These are phyloP conservation scores for Pelargonium exstipulatum DNA, from an alignment of 441 rosid species.

Conservation along the genomic window DNA sequence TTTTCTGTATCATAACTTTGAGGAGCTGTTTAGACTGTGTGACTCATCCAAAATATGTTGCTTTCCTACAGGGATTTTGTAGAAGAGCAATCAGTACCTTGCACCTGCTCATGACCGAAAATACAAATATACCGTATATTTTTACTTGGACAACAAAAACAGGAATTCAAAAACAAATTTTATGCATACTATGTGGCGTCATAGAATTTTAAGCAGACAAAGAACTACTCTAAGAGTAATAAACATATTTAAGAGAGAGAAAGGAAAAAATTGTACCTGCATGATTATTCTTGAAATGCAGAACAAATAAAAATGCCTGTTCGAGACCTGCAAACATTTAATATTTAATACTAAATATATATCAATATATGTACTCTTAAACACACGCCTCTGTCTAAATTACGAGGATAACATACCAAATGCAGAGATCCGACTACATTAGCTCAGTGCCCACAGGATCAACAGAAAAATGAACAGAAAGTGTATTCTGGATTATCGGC, in stretches of 20 bases:
- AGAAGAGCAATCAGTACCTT: not conserved
- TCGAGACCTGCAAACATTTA: not conserved
- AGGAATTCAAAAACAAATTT: not conserved
- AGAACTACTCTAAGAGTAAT: no score
- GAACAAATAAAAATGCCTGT: not conserved
- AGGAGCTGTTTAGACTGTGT: conserved; percentile 13
- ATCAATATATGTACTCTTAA: conserved; percentile 7
- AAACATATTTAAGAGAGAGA: not conserved
- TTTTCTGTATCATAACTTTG: conserved; percentile 18
- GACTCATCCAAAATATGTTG: conserved; percentile 10
- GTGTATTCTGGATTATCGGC: conserved; percentile 38
- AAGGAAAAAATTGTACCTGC: not conserved
- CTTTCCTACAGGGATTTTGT: not conserved
- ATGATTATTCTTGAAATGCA: conserved; percentile 8
- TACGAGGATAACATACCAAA: conserved; percentile 10
- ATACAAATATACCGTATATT: not conserved
- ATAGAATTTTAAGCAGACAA: no score
- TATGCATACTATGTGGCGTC: no score
- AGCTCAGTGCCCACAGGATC: conserved; percentile 81
- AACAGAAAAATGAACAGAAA: conserved; percentile 55
- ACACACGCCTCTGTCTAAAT: conserved; percentile 13
- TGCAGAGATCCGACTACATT: conserved; percentile 43
- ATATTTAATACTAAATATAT: not conserved
- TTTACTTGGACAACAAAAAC: not conserved
- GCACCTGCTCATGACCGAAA: conserved; percentile 8